Conservation (phyloP, 1,139 yeast genomes). For the Zygotorulaspora mrakii region DNA sequence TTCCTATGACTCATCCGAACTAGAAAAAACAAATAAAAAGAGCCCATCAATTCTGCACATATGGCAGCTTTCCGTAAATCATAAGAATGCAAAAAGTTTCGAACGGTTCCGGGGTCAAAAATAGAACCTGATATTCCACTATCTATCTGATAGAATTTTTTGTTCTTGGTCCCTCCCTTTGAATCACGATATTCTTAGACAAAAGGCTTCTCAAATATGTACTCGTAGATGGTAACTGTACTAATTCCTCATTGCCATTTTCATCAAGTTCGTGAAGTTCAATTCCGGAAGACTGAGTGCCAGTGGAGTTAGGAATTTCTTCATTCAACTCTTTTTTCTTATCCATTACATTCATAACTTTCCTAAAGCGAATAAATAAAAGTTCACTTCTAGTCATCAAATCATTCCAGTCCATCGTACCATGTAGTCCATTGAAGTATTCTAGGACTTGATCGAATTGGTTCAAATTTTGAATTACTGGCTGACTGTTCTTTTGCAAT, state of each 20-base stretch:
- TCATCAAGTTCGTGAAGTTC: constrained; percentile 23
- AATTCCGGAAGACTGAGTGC: constrained; percentile 14
- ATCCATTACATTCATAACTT: constrained; percentile 66
- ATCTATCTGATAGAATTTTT: constrained; percentile 29
- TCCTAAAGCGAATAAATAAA: constrained; percentile 70
- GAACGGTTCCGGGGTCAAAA: too few relatives aligned
- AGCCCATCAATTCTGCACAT: too few relatives aligned
- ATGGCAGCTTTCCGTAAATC: too few relatives aligned
- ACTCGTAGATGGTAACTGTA: constrained; percentile 38
- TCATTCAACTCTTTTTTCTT: constrained; percentile 19
- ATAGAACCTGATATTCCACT: too few relatives aligned
- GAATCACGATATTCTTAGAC: constrained; percentile 56
- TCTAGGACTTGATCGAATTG: constrained; percentile 88
- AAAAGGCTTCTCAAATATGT: constrained; percentile 58
- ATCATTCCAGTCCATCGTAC: constrained; percentile 69
- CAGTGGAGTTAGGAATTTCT: constrained; percentile 8
- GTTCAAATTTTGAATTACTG: constrained; percentile 66
- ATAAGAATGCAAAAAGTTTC: too few relatives aligned
- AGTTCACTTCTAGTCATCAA: constrained; percentile 77
- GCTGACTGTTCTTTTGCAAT: constrained; percentile 77
- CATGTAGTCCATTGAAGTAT: constrained; percentile 86
- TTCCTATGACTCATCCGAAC: too few relatives aligned
- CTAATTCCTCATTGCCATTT: constrained; percentile 33
- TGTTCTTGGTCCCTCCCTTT: constrained; percentile 51
- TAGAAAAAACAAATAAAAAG: too few relatives aligned